A percentile compares a stretch with the other conserved stretches of the same genome.
Evolutionary conservation across 176 grass and related monocot genomes (phyloP).

Genomic region (Rhynchospora pubera): DNA sequence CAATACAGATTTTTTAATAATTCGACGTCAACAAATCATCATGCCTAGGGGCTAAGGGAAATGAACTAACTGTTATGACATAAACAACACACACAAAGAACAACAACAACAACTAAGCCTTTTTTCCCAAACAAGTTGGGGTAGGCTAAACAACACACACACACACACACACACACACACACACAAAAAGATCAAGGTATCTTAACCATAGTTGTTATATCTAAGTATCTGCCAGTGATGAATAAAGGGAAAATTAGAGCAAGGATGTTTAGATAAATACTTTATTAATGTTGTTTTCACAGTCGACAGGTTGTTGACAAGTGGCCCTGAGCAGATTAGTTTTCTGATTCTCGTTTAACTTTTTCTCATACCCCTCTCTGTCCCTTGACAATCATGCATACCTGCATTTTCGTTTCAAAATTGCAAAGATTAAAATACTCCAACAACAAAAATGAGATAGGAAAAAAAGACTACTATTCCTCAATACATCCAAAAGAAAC

Average conservation of each 20-base stretch:
- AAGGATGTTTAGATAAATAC: constrained; percentile 13
- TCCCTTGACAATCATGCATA: constrained; percentile 22
- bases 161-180: too few relatives aligned
- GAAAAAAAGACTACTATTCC: not conserved
- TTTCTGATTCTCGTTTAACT: constrained; percentile 32
- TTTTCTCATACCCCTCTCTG: constrained; percentile 57
- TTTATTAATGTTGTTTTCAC: constrained; percentile 28
- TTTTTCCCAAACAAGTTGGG: too few relatives aligned
- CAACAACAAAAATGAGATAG: not conserved
- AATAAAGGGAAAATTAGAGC: not conserved
- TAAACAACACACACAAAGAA: too few relatives aligned
- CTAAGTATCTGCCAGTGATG: constrained; percentile 29
- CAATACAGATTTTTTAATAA: too few relatives aligned
- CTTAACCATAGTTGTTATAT: constrained; percentile 38
- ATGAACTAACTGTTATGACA: too few relatives aligned
- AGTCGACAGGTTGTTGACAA: constrained; percentile 22
- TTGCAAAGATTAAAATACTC: not conserved
- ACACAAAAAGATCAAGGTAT: not conserved
- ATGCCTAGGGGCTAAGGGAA: too few relatives aligned
- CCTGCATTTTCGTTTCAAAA: not conserved
- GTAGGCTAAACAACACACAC: too few relatives aligned
- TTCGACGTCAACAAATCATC: too few relatives aligned
- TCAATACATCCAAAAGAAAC: not conserved
- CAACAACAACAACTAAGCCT: too few relatives aligned
- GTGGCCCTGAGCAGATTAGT: constrained; percentile 22